Conservation (phyloP, 179 eudicot genomes). For the Nepenthes alata region DNA sequence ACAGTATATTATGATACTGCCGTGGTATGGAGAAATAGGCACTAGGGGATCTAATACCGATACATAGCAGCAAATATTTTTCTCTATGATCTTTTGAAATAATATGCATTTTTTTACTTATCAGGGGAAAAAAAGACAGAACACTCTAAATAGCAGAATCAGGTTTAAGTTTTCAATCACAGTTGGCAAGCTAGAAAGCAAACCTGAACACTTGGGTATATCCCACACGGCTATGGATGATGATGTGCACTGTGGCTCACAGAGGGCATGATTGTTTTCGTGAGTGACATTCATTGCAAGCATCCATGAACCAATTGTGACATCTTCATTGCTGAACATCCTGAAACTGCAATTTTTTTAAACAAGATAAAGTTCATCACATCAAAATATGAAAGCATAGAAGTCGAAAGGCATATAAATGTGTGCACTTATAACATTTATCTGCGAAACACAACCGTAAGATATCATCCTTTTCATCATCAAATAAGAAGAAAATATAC, state of each 20-base stretch:
- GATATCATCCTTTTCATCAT: no score
- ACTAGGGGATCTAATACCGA: no score
- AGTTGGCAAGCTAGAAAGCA: conserved; percentile 6
- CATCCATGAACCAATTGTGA: conserved; percentile 96
- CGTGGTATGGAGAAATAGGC: no score
- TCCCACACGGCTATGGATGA: conserved; percentile 90
- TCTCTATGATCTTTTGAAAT: no score
- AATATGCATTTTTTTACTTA: no score
- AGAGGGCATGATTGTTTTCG: conserved; percentile 54
- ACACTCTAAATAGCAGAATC: background rate
- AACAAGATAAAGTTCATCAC: background rate
- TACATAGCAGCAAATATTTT: no score
- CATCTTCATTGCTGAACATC: conserved; percentile 97
- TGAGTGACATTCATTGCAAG: conserved; percentile 98
- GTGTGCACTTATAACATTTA: background rate
- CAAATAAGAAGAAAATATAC: no score
- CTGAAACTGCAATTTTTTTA: conserved; percentile 51
- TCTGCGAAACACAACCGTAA: no score
- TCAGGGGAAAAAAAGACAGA: background rate
- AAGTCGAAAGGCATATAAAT: background rate
- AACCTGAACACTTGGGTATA: conserved; percentile 93
- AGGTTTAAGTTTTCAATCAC: background rate
- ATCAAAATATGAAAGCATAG: background rate
- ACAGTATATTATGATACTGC: no score
- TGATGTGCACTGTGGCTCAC: conserved; percentile 57